phyloP scores from a whole-genome alignment of 805 yeast genomes.

The Metschnikowia dekortorum region DNA sequence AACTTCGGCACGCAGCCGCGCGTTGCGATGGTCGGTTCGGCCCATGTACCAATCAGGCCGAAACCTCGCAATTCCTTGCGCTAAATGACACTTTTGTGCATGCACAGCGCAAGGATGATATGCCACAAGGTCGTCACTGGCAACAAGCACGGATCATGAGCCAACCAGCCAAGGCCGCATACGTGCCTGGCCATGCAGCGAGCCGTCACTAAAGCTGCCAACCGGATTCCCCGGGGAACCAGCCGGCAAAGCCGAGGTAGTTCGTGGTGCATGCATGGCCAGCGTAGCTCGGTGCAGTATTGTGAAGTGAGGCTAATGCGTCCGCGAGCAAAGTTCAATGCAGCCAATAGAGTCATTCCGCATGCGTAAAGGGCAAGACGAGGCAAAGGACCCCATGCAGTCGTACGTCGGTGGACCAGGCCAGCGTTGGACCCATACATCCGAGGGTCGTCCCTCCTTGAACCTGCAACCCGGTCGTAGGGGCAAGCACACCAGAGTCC shows the following conservation, averaged over 20 bases:
- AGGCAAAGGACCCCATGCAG: too few species aligned
- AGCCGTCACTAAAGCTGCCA: not conserved
- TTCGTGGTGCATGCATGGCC: too few species aligned
- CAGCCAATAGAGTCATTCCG: too few species aligned
- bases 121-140: not conserved
- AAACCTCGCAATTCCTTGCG: not conserved
- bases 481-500: not conserved
- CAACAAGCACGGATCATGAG: too few species aligned
- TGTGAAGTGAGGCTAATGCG: too few species aligned
- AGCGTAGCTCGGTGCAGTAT: too few species aligned
- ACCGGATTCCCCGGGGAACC: too few species aligned
- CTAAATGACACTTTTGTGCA: slow-evolving; percentile 2
- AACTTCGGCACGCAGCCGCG: slow-evolving; percentile 2
- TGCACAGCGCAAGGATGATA: not conserved
- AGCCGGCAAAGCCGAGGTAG: too few species aligned
- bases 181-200: not conserved
- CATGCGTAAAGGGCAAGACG: too few species aligned
- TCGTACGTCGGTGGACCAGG: too few species aligned
- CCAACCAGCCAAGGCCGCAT: not conserved
- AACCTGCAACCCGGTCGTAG: too few species aligned
- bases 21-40: not conserved
- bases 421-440: not conserved
- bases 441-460: not conserved
- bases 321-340: too few species aligned
- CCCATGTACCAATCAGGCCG: not conserved